Percentiles rank a stretch among this genome's conserved stretches.
phyloP scores from a whole-genome alignment of 2,329 filamentous ascomycete genomes.

The Scedosporium boydii region DNA sequence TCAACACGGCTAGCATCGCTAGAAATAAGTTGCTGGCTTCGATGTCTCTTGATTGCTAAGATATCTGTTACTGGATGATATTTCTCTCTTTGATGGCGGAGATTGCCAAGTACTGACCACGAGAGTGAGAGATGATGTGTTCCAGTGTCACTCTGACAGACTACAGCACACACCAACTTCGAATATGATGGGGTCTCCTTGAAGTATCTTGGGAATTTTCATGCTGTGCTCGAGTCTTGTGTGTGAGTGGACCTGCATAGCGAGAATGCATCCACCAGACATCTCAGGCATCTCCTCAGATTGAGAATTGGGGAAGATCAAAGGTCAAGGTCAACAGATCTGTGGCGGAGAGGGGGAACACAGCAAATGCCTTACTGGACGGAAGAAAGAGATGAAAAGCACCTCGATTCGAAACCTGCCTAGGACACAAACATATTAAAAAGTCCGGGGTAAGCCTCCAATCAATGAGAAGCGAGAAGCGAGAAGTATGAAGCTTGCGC shows the following conservation, averaged over 20 bases:
- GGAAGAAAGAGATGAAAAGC: too few relatives aligned
- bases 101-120: neutral
- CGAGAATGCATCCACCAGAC: neutral
- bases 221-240: neutral
- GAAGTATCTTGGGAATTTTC: neutral
- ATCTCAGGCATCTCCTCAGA: neutral
- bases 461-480: neutral
- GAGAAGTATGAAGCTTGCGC: neutral
- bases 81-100: neutral
- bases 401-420: neutral
- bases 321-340: too few relatives aligned
- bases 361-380: too few relatives aligned
- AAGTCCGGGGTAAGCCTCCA: conserved; percentile 2
- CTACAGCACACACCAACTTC: neutral
- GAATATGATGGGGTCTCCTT: neutral
- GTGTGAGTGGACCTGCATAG: neutral
- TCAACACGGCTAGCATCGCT: neutral
- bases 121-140: neutral
- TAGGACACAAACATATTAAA: neutral
- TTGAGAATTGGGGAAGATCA: neutral
- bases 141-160: neutral
- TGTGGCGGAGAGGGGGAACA: too few relatives aligned
- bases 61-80: neutral
- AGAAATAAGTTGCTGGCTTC: neutral
- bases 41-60: neutral